A percentile compares a stretch with the other conserved stretches of the same genome.
Evolutionary conservation across 1,139 yeast genomes (phyloP).

Genomic region (Hemisphaericaspora subhashii): DNA sequence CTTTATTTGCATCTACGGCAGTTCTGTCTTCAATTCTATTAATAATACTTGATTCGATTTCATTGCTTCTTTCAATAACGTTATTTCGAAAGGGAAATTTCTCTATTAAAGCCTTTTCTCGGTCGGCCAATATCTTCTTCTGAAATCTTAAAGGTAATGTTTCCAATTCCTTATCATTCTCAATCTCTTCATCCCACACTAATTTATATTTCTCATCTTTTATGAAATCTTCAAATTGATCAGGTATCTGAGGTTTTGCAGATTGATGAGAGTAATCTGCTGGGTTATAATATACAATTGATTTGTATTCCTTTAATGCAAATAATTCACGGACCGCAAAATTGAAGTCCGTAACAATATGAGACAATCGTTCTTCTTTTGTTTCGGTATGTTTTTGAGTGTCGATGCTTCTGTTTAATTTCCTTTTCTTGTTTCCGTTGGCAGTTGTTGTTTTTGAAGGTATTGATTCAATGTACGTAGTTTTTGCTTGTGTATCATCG

Average conservation of each 20-base stretch:
- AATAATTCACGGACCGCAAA: conserved; percentile 49
- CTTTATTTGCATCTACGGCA: background rate
- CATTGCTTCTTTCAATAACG: conserved; percentile 26
- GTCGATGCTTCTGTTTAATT: conserved; percentile 4
- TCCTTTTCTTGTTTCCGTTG: conserved; percentile 12
- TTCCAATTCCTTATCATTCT: conserved; percentile 26
- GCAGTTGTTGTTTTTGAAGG: conserved; percentile 1
- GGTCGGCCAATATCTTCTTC: conserved; percentile 44
- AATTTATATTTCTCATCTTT: conserved; percentile 28
- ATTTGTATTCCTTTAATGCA: conserved; percentile 58
- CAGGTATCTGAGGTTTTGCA: conserved; percentile 30
- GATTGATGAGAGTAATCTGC: conserved; percentile 36
- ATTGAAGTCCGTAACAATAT: conserved; percentile 47
- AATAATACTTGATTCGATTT: conserved; percentile 25
- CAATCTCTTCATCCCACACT: conserved; percentile 35
- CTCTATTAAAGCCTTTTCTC: conserved; percentile 31
- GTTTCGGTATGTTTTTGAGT: conserved; percentile 1
- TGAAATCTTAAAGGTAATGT: conserved; percentile 44
- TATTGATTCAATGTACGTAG: conserved; percentile 5
- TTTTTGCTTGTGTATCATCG: conserved; percentile 5
- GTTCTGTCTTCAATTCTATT: conserved; percentile 10
- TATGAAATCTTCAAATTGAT: conserved; percentile 35
- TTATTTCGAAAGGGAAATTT: conserved; percentile 39
- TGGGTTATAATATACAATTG: conserved; percentile 64
- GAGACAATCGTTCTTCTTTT: conserved; percentile 26